phyloP scores from a whole-genome alignment of 768 basidiomycete species.

The Rhizopogon vesiculosus region DNA sequence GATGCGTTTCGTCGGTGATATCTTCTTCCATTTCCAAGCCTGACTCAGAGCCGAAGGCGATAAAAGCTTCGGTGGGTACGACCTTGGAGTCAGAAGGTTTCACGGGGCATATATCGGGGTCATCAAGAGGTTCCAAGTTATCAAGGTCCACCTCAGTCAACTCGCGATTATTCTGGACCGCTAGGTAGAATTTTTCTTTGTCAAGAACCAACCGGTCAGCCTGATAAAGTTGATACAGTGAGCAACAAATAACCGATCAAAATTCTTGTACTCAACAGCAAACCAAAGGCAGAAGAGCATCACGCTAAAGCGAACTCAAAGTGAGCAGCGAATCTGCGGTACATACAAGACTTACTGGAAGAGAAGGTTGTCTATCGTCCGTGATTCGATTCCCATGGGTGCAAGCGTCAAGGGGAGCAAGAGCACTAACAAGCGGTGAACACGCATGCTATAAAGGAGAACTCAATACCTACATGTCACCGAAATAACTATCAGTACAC shows the following conservation, averaged over 20 bases:
- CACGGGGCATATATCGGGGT: not conserved
- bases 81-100: not conserved
- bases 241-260: not conserved
- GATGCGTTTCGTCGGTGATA: not conserved
- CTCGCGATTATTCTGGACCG: not conserved
- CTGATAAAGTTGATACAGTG: not conserved
- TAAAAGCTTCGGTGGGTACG: not conserved
- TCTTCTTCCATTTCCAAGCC: not conserved
- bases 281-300: not conserved
- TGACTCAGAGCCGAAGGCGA: not conserved
- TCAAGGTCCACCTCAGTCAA: not conserved
- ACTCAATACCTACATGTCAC: conserved; percentile 10
- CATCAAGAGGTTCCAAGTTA: not conserved
- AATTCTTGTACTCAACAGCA: not conserved
- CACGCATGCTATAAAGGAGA: not conserved
- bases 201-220: not conserved
- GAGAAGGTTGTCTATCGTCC: conserved; percentile 13
- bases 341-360: conserved; percentile 13
- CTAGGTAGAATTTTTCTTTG: not conserved
- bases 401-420: conserved; percentile 17
- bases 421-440: conserved; percentile 5
- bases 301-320: not conserved
- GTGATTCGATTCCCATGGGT: not conserved
- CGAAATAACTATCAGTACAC: conserved; percentile 1
- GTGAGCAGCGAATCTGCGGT: not conserved